phyloP scores from a whole-genome alignment of 371 early-diverging fungal genomes.

The Chytridium lagenaria region DNA sequence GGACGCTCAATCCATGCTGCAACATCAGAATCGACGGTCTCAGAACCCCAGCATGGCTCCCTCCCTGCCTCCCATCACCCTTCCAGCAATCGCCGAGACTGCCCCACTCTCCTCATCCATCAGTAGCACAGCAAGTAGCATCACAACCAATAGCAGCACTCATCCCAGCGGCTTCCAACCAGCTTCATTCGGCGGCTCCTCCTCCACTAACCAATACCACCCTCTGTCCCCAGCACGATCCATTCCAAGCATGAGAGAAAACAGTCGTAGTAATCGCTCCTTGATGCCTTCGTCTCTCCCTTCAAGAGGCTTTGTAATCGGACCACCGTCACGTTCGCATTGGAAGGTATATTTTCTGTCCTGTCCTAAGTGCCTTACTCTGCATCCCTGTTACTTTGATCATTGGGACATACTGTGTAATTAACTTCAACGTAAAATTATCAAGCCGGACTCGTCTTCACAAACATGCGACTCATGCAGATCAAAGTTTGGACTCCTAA shows the following conservation, averaged over 20 bases:
- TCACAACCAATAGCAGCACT: background rate
- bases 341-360: constrained; percentile 28
- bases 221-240: background rate
- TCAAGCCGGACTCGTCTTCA: constrained; percentile 29
- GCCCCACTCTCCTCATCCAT: background rate
- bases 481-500: constrained; percentile 27
- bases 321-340: constrained; percentile 34
- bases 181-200: background rate
- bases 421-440: too few species aligned
- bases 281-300: constrained; percentile 1
- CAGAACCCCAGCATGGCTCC: background rate
- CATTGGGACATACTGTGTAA: too few species aligned
- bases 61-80: constrained; percentile 1
- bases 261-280: background rate
- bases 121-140: background rate
- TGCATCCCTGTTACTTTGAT: too few species aligned
- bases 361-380: background rate
- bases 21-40: background rate
- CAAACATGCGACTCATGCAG: constrained; percentile 23
- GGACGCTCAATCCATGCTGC: background rate
- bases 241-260: constrained; percentile 16
- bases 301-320: constrained; percentile 17
- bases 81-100: background rate
- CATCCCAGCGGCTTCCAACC: constrained; percentile 2
- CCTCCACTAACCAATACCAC: background rate